phyloP scores from a whole-genome alignment of 202 grass and related monocot genomes.

The Elaeis oleifera region DNA sequence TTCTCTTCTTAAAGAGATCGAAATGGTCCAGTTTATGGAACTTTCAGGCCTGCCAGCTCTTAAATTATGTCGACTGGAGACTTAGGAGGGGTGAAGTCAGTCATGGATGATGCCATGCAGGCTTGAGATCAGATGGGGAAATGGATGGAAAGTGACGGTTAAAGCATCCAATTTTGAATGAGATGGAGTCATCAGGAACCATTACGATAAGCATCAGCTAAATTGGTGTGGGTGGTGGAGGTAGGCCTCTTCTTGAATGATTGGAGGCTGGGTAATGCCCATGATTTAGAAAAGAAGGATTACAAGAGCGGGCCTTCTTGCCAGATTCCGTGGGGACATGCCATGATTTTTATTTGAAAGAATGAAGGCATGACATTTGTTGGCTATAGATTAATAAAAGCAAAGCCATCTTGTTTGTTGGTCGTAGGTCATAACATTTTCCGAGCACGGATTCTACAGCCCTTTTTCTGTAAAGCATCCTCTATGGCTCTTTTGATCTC shows the following conservation, averaged over 20 bases:
- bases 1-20: too few relatives aligned
- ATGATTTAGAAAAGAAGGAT: neutral
- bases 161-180: neutral
- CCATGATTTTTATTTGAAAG: neutral
- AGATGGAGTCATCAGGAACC: neutral
- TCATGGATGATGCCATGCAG: neutral
- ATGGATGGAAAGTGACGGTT: conserved; percentile 6
- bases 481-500: too few relatives aligned
- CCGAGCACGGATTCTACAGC: too few relatives aligned
- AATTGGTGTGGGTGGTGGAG: too few relatives aligned
- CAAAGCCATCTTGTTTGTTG: too few relatives aligned
- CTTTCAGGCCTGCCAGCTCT: neutral
- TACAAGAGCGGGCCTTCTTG: neutral
- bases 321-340: neutral
- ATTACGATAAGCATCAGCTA: neutral
- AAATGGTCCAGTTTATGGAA: too few relatives aligned
- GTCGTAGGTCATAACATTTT: too few relatives aligned
- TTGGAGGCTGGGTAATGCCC: too few relatives aligned
- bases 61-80: too few relatives aligned
- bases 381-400: too few relatives aligned
- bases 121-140: neutral
- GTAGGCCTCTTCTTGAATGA: too few relatives aligned
- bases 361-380: neutral
- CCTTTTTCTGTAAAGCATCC: too few relatives aligned
- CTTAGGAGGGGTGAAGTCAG: neutral